Conservation (phyloP, 1,284 basidiomycete genomes). For the Heterobasidion annosum region DNA sequence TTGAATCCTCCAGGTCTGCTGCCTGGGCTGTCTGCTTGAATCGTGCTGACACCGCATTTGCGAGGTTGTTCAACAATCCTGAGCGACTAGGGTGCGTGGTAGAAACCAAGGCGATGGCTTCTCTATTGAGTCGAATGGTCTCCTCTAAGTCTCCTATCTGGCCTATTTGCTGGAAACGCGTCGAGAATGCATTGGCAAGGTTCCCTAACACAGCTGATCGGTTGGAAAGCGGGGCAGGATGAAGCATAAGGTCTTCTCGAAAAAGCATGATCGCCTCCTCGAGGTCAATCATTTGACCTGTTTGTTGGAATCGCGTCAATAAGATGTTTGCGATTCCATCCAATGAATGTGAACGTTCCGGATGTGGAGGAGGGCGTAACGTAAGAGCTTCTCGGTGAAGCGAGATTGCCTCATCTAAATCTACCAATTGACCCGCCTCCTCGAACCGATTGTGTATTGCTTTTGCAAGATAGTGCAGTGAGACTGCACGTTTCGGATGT, state of each 20-base stretch:
- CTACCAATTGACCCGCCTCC: no score
- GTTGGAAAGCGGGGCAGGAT: conserved; percentile 11
- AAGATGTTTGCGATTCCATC: not conserved
- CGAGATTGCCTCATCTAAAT: no score
- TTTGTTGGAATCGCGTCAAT: not conserved
- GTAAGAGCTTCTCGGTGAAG: no score
- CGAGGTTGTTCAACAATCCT: not conserved
- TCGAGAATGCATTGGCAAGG: conserved; percentile 4
- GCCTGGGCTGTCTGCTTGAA: not conserved
- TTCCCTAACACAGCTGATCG: conserved; percentile 5
- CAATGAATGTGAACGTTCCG: not conserved
- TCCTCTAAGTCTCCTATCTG: not conserved
- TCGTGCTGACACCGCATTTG: not conserved
- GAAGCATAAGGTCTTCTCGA: conserved; percentile 14
- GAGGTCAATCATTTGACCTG: conserved; percentile 16
- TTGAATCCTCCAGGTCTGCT: not conserved
- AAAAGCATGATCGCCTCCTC: conserved; percentile 21
- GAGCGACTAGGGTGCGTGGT: not conserved
- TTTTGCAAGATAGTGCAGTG: no score
- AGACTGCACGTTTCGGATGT: no score
- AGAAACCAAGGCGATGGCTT: not conserved
- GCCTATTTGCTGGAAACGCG: not conserved
- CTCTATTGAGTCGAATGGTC: not conserved
- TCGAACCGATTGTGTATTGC: not conserved
- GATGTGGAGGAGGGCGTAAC: not conserved